Percentiles rank a stretch among this genome's conserved stretches.
phyloP scores from a whole-genome alignment of 805 yeast genomes.

The Candida chauliodis region DNA sequence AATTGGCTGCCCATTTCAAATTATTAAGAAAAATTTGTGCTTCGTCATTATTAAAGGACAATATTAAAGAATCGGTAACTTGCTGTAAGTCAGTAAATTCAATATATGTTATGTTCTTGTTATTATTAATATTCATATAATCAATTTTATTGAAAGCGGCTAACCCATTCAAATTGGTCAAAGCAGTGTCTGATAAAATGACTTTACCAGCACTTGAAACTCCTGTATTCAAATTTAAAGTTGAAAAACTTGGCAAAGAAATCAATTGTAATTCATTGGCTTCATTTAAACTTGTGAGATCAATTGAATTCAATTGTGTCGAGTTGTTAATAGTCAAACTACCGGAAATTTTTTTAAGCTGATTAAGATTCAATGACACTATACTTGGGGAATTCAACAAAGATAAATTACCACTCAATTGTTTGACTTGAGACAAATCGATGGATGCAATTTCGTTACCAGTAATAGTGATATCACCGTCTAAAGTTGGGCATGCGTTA shows the following conservation, averaged over 20 bases:
- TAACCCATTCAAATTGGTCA: constrained; percentile 32
- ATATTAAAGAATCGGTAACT: constrained; percentile 33
- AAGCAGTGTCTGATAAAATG: constrained; percentile 41
- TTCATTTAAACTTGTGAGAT: constrained; percentile 28
- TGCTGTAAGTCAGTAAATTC: constrained; percentile 30
- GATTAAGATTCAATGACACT: constrained; percentile 27
- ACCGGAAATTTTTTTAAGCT: constrained; percentile 32
- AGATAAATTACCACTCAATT: constrained; percentile 27
- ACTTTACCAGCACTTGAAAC: constrained; percentile 30
- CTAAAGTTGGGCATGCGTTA: constrained; percentile 39
- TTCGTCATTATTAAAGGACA: constrained; percentile 39
- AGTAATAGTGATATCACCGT: constrained; percentile 35
- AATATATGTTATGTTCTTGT: constrained; percentile 38
- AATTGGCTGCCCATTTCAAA: constrained; percentile 41
- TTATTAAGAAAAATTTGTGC: constrained; percentile 30
- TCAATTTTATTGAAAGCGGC: constrained; percentile 29
- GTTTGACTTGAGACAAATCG: constrained; percentile 27
- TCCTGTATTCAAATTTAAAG: constrained; percentile 34
- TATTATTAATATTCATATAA: constrained; percentile 38
- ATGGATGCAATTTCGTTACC: constrained; percentile 29
- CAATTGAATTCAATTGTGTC: constrained; percentile 37
- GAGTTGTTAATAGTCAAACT: constrained; percentile 32
- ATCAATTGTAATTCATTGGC: constrained; percentile 31
- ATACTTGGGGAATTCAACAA: constrained; percentile 39
- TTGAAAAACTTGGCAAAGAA: constrained; percentile 40